These are phyloP conservation scores for Hevea brasiliensis DNA, from an alignment of 345 rosid genomes.

Conservation along the genomic window DNA sequence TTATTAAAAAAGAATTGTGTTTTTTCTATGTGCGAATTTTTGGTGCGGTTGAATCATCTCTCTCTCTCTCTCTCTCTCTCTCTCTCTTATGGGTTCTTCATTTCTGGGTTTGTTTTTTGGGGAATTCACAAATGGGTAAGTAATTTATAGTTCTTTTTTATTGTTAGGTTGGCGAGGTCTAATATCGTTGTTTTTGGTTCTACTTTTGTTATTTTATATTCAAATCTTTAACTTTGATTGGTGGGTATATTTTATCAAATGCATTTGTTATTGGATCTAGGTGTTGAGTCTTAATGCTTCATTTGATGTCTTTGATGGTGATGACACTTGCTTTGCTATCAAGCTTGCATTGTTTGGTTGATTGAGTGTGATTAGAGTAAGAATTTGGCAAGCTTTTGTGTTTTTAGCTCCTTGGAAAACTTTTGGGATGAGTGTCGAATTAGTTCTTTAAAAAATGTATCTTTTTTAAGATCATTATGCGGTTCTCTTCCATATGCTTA, in stretches of 20 bases:
- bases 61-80: neutral
- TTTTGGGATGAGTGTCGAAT: neutral
- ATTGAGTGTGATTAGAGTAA: neutral
- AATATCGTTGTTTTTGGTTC: constrained; percentile 5
- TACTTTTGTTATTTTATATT: neutral
- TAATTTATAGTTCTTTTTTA: neutral
- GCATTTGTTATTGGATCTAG: constrained; percentile 25
- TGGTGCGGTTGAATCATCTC: too few species aligned
- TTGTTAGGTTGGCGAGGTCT: neutral
- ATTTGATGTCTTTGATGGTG: constrained; percentile 14
- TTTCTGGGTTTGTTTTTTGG: neutral
- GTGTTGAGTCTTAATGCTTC: constrained; percentile 20
- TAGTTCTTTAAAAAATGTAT: neutral
- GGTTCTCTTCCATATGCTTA: neutral
- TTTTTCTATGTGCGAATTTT: too few species aligned
- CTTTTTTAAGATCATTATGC: neutral
- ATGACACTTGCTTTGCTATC: neutral
- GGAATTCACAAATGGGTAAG: neutral
- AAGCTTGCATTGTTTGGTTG: neutral
- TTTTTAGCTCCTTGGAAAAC: neutral
- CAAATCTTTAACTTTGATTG: constrained; percentile 6
- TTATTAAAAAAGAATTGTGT: neutral
- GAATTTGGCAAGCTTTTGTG: neutral
- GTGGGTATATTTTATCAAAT: constrained; percentile 20
- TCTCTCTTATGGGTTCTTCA: neutral